A percentile compares a stretch with the other conserved stretches of the same genome.
Evolutionary conservation across 108 stramenopile genomes (phyloP).

Genomic region (Ochromonas danica): DNA sequence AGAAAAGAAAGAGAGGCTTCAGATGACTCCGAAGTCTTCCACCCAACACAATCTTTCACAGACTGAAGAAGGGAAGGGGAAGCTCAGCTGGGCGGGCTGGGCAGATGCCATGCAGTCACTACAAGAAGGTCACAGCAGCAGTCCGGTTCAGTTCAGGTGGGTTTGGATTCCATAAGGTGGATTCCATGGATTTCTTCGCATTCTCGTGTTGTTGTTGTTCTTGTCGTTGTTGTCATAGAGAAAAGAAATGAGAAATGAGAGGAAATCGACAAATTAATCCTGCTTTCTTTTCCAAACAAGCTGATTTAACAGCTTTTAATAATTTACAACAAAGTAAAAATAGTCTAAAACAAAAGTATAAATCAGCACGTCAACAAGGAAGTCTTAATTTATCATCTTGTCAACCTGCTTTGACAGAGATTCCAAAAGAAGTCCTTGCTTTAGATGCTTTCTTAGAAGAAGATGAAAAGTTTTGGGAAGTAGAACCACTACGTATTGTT

Average conservation of each 20-base stretch:
- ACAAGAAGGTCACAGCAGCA: not conserved
- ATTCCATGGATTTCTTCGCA: not conserved
- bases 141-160: not conserved
- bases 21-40: no score
- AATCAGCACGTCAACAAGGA: not conserved
- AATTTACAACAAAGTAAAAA: not conserved
- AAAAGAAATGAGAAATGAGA: no score
- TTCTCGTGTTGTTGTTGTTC: not conserved
- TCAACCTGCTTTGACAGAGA: not conserved
- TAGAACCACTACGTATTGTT: not conserved
- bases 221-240: not conserved
- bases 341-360: not conserved
- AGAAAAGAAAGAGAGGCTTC: no score
- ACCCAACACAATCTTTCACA: not conserved
- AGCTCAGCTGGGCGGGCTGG: not conserved
- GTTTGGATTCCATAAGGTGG: not conserved
- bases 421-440: not conserved
- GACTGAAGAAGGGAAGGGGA: not conserved
- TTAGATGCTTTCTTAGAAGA: not conserved
- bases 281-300: not conserved
- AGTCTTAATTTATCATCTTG: not conserved
- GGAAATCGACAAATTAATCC: not conserved
- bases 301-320: not conserved
- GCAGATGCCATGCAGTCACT: not conserved
- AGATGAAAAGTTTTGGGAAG: slow-evolving; percentile 38